Base-by-base conservation (phyloP, 2,329 filamentous ascomycete species). In the Diaporthe ampelina region DNA sequence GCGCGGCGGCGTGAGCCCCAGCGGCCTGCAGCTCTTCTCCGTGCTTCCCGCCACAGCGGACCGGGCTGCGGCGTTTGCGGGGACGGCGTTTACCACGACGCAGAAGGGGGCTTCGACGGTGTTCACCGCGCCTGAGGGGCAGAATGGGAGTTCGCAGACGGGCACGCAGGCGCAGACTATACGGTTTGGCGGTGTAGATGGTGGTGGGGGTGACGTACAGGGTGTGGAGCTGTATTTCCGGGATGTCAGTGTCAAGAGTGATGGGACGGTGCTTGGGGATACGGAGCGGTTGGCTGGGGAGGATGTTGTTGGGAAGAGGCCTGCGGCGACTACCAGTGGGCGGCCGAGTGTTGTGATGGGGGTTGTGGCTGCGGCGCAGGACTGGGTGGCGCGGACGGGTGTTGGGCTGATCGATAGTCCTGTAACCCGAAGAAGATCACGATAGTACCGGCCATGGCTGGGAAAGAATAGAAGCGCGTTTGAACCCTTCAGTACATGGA, bases 61-160 rank as follows among this genome's bases (percentile, higher is more conserved):
- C 45, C 76, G 69, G n/a, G 54, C 70, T 7, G 2, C n/a, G 37
- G 4, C 45, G 24, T 79, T 76, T 71, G 76, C 1, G 82, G 86
- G 85, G 7, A 82, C 86, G 0, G 77, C 79, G 1, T 78, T 91
- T 11, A 80, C 78, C 1, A 93, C 91, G 0, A 86, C 80, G 52
- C 89, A 91, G 75, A 88, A 89, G 57, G 91, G 91, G 35, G 87
- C 85, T 4, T 92, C 90, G 7, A 81, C 79, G 29, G 93, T 91
- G 79, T 82, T 86, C 17, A 83, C 85, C 58, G 80, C 80, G 69
- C 86, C 79, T 40, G 84, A 88, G 13, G 83, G 84, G 76, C 63
- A 68, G 48, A 68, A 68, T 3, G 84, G 80, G 63, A 86, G 86
- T 59, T 86, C 82, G 13, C 88, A 88, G 32, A 88, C 82, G 65